Evolutionary conservation across 257 asterid species (phyloP), one percentile per base, ranked within the genome.

Genomic region (Coffea eugenioides): DNA sequence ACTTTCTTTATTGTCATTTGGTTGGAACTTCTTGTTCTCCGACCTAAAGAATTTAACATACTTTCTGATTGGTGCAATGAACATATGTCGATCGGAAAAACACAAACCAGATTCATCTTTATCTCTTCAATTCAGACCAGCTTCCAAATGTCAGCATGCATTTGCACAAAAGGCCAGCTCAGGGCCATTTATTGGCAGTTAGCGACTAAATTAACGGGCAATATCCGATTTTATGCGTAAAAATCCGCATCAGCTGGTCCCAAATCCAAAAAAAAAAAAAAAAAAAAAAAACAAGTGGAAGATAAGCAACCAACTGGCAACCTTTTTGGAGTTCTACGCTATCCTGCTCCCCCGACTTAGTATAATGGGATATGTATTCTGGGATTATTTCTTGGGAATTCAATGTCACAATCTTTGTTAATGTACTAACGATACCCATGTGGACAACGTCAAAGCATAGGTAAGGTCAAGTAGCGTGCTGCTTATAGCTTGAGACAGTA

Each of bases 101-200:
- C 23, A 73, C 31, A 51, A 51, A 8, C 11, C 18, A 52, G 6
- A 21, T 73, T 52, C 66, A 73, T 73, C 7, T 48, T 25, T 49
- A n/a, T n/a, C 36, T 46, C 6, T 54, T n/a, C 16, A 12, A 49
- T 9, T 49, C 59, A 52, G 21, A 20, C 11, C 59, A 46, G 4
- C 65, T n/a, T 59, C 77, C 77, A 73, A 73, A 73, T 73, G 77
- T 31, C 49, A 73, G 66, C 77, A 21, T 2, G 8, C 10, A 52
- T 51, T 6, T 46, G 20, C 52, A 23, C 2, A 71, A 21, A 45
- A 45, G 34, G 57, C 39, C 11, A 14, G 8, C 31, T 69, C 54
- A 69, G 6, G 3, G 5, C 25, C 59, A 72, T 73, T 71, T 48
- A 43, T 72, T 48, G 39, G 76, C n/a, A 51, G 45, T 49, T 49